Evolutionary conservation across 306 rosid genomes (phyloP).

Genomic region (Vigna angularis): DNA sequence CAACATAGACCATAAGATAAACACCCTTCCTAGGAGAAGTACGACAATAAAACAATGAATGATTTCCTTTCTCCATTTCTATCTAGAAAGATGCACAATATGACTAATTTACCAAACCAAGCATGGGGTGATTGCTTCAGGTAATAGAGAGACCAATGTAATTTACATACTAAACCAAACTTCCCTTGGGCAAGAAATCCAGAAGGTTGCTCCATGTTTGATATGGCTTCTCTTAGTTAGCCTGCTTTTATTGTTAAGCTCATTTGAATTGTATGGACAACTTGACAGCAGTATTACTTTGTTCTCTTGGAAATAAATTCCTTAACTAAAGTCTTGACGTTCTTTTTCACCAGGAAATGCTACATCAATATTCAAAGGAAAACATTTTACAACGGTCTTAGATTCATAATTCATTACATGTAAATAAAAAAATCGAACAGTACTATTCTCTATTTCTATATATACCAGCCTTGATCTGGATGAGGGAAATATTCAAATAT

Average conservation of each 20-base stretch:
- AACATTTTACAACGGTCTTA: neutral
- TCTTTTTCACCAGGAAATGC: slow-evolving; percentile 9
- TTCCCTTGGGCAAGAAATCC: too few species aligned
- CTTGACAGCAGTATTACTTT: neutral
- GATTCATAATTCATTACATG: neutral
- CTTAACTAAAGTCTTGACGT: neutral
- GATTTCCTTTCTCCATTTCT: too few species aligned
- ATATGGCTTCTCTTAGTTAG: slow-evolving; percentile 3
- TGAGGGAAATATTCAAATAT: neutral
- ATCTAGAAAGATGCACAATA: too few species aligned
- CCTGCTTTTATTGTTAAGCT: neutral
- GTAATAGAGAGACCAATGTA: too few species aligned
- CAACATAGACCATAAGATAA: too few species aligned
- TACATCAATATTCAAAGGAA: neutral
- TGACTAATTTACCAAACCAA: too few species aligned
- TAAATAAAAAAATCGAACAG: neutral
- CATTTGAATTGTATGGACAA: neutral
- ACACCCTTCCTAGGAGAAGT: too few species aligned
- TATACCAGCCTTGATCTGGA: neutral
- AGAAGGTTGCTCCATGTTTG: too few species aligned
- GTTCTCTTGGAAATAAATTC: neutral
- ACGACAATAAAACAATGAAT: too few species aligned
- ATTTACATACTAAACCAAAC: too few species aligned
- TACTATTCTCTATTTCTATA: neutral
- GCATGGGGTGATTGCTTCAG: too few species aligned